Base-by-base conservation (phyloP, 2,329 filamentous ascomycete species). In the Bipolaris oryzae region DNA sequence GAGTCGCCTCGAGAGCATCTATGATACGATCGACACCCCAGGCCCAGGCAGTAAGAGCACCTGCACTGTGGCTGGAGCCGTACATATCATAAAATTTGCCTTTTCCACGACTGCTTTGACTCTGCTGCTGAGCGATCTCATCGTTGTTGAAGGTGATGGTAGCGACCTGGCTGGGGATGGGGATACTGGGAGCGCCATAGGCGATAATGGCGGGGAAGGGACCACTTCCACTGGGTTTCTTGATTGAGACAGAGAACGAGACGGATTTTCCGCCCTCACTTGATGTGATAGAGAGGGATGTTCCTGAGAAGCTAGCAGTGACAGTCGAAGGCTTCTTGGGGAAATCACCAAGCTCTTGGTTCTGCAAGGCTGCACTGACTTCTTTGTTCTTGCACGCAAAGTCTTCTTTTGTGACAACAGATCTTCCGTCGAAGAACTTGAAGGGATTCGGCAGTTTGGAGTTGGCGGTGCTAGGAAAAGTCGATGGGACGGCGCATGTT, bases 21-120 rank as follows among this genome's bases (percentile, higher is more conserved):
- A 88, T 81, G 61, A 87, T 79, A 49, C 84, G 83, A 64, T 82
- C 81, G 2, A 87, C 83, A 53, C 83, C 85, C 85, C 85, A 88
- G 7, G 85, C 83, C 86, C 86, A 88, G 23, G 86, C 84, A 5
- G 82, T 86, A 60, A 85, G 74, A 6, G 85, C 85, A 49, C 84
- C 83, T 13, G 85, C 85, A 34, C 78, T 80, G 75, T 85, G 82
- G 13, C 76, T 72, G 50, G 75, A 79, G 42, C 85, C 85, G 64
- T 86, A 86, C 5, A 88, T 76, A 43, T 81, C 81, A 75, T 84
- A 88, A 76, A 87, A 88, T 51, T 80, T 79, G 56, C 85, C 85
- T 61, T 79, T 75, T 50, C 85, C 85, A 50, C 84, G 84, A 55
- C 80, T 83, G 55, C 50, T 64, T 10, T 53, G 42, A 45, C 71